These are phyloP conservation scores for Suillus subaureus DNA, from an alignment of 768 basidiomycete genomes.

Conservation along the genomic window DNA sequence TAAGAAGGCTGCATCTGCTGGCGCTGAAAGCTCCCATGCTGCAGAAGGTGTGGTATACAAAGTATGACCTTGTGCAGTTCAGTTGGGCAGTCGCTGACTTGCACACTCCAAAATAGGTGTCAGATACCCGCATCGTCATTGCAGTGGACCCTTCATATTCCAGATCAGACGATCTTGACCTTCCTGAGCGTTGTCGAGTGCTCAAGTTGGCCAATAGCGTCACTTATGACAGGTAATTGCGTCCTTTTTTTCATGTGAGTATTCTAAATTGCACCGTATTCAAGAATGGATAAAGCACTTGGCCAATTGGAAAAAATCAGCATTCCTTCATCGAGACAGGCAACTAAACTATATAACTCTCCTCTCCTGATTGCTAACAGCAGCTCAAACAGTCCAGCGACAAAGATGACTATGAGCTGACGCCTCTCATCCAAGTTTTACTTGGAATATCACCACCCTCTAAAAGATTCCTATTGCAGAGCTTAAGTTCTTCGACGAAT, in stretches of 20 bases:
- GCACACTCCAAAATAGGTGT: conserved; percentile 50
- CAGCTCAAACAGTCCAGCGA: conserved; percentile 36
- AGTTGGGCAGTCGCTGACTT: background rate
- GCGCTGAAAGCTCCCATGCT: conserved; percentile 37
- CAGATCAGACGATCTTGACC: conserved; percentile 64
- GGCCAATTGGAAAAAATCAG: conserved; percentile 59
- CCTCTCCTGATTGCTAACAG: background rate
- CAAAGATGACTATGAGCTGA: conserved; percentile 45
- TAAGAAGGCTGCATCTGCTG: conserved; percentile 40
- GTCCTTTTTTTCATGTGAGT: background rate
- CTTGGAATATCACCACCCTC: conserved; percentile 63
- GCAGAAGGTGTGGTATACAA: conserved; percentile 89
- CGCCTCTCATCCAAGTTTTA: conserved; percentile 65
- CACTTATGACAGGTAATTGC: conserved; percentile 64
- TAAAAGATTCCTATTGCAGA: conserved; percentile 36
- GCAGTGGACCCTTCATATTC: conserved; percentile 71
- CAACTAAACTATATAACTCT: conserved; percentile 3
- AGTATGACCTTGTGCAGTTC: conserved; percentile 37
- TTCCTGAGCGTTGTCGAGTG: conserved; percentile 84
- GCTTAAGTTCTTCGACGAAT: conserved; percentile 71
- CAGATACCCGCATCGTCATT: conserved; percentile 79
- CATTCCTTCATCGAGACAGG: conserved; percentile 28
- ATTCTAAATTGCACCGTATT: background rate
- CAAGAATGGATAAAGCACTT: conserved; percentile 86
- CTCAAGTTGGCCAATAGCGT: conserved; percentile 91